Percentiles rank a stretch among this genome's conserved stretches.
Evolutionary conservation across 1,284 basidiomycete species (phyloP).

Genomic region (Schizopora paradoxa): DNA sequence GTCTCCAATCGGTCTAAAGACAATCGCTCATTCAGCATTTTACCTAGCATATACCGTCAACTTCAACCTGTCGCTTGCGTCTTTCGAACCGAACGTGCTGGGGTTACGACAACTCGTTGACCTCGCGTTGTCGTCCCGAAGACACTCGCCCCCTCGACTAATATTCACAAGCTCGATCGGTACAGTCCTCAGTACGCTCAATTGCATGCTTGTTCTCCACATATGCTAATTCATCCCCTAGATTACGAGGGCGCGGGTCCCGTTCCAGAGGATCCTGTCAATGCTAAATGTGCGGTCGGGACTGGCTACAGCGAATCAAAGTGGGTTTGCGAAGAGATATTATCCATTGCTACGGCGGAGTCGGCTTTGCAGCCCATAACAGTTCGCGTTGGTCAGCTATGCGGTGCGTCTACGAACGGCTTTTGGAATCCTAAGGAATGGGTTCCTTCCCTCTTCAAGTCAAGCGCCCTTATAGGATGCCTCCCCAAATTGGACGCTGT

Average conservation of each 20-base stretch:
- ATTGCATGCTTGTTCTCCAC: not conserved
- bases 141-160: constrained; percentile 21
- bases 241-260: constrained; percentile 7
- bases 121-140: constrained; percentile 27
- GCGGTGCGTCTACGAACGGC: not conserved
- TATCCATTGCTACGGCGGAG: no score
- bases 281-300: constrained; percentile 8
- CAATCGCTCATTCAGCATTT: not conserved
- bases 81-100: constrained; percentile 30
- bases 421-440: not conserved
- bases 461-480: not conserved
- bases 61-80: constrained; percentile 32
- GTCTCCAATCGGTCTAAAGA: not conserved
- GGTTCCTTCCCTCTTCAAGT: not conserved
- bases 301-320: constrained; percentile 59
- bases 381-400: not conserved
- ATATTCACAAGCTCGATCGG: constrained; percentile 30
- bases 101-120: constrained; percentile 29
- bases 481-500: not conserved
- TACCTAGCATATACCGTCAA: constrained; percentile 30
- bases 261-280: constrained; percentile 16
- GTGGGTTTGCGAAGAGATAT: constrained; percentile 40
- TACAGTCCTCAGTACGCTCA: not conserved
- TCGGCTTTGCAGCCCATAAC: not conserved
- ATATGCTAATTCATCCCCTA: not conserved